Evolutionary conservation across 768 basidiomycete genomes (phyloP).

Genomic region (Mycena amicta): DNA sequence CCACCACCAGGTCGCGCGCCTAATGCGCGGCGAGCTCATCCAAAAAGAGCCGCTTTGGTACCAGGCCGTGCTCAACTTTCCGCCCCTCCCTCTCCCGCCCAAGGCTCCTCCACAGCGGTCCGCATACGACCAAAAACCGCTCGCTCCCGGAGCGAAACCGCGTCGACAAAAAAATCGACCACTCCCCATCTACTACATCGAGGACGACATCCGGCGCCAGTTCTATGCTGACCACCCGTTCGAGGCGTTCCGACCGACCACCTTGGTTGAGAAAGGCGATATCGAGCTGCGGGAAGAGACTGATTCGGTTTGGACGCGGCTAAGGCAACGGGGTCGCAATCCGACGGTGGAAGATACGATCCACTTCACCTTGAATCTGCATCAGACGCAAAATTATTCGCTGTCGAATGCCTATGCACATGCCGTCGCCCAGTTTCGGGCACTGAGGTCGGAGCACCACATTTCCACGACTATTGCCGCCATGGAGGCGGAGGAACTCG

Average conservation of each 20-base stretch:
- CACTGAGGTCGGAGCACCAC: slow-evolving; percentile 83
- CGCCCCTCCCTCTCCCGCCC: slow-evolving; percentile 85
- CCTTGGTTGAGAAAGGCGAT: slow-evolving; percentile 69
- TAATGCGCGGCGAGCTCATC: slow-evolving; percentile 68
- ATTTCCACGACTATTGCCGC: slow-evolving; percentile 75
- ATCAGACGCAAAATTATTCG: slow-evolving; percentile 61
- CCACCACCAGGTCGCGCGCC: slow-evolving; percentile 82
- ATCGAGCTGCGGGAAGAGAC: slow-evolving; percentile 59
- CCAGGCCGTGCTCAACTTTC: slow-evolving; percentile 80
- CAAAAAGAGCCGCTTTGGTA: slow-evolving; percentile 79
- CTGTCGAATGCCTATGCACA: slow-evolving; percentile 79
- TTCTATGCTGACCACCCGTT: slow-evolving; percentile 98
- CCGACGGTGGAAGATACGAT: slow-evolving; percentile 88
- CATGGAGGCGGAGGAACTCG: slow-evolving; percentile 78
- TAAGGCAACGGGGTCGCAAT: slow-evolving; percentile 80
- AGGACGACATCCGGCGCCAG: slow-evolving; percentile 84
- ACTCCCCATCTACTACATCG: slow-evolving; percentile 69
- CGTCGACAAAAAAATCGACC: slow-evolving; percentile 49
- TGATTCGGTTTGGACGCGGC: slow-evolving; percentile 72
- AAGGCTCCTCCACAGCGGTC: slow-evolving; percentile 65
- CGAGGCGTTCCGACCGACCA: slow-evolving; percentile 83
- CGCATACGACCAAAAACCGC: slow-evolving; percentile 49
- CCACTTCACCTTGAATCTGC: slow-evolving; percentile 77
- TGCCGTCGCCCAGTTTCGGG: slow-evolving; percentile 84
- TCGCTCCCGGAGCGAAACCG: slow-evolving; percentile 30